phyloP scores from a whole-genome alignment of 2,329 filamentous ascomycete species.

The Gaeumannomyces tritici region DNA sequence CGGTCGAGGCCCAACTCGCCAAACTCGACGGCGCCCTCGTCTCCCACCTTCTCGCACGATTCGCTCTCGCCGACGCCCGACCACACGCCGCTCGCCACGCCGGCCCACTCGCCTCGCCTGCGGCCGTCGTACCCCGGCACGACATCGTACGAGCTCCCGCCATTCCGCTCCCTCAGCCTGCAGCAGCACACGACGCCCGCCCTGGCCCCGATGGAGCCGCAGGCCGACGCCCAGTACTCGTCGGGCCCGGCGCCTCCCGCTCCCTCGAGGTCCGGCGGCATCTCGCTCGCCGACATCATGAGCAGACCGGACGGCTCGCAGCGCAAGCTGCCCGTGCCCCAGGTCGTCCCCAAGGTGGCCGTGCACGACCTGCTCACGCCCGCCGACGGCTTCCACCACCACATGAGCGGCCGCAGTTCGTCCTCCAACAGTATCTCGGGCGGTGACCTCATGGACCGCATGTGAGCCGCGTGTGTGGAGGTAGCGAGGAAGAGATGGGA shows the following conservation, averaged over 20 bases:
- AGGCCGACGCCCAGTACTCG: constrained; percentile 33
- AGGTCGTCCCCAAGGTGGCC: constrained; percentile 72
- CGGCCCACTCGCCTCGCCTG: constrained; percentile 86
- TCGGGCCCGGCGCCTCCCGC: constrained; percentile 37
- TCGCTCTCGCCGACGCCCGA: constrained; percentile 92
- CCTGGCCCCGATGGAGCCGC: constrained; percentile 49
- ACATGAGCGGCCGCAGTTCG: constrained; percentile 67
- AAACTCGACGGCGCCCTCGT: constrained; percentile 90
- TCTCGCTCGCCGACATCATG: constrained; percentile 88
- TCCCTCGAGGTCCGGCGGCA: constrained; percentile 50
- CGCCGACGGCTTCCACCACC: constrained; percentile 44
- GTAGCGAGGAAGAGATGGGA: neutral
- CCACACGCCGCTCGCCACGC: constrained; percentile 95
- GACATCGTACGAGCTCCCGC: constrained; percentile 59
- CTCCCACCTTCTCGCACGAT: constrained; percentile 92
- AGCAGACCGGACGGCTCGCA: constrained; percentile 78
- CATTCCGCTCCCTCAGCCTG: constrained; percentile 58
- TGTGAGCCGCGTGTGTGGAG: too few relatives aligned
- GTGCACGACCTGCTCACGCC: constrained; percentile 75
- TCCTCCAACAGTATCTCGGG: constrained; percentile 70
- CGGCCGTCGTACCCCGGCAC: constrained; percentile 63
- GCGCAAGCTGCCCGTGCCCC: constrained; percentile 82
- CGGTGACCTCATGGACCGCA: constrained; percentile 38
- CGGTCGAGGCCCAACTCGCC: constrained; percentile 88
- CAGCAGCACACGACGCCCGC: constrained; percentile 45